Base-by-base conservation (phyloP, 108 stramenopile species). In the Phaeodactylum tricornutum region DNA sequence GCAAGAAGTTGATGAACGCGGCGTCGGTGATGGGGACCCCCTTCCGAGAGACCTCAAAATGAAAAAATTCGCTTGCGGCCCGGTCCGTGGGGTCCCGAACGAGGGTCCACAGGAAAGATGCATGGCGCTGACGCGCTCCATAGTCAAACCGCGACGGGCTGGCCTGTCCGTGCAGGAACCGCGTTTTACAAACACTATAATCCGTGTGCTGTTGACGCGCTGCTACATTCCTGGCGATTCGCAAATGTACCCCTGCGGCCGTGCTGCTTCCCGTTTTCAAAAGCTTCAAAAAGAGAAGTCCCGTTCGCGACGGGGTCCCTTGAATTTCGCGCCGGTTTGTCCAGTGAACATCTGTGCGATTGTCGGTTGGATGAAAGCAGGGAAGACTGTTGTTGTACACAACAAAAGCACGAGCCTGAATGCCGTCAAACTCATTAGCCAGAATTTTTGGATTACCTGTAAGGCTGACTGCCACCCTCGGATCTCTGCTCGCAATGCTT, bases 41-140 rank as follows among this genome's bases (percentile, higher is more conserved):
- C 33, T 12, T 8, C 16, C 69, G 45, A 16, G 69, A 58, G 2
- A 76, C 66, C 35, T 41, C 36, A 44, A 71, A 68, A 43, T 76
- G 69, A 47, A 64, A 71, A 41, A 67, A 76, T 8, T 52, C 45
- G 11, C 49, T 53, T 8, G 58, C 57, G 39, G 40, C 52, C 25
- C 74, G 66, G 33, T 1, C 7, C 23, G 62, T 58, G 2, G 74
- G 74, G 22, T 76, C 56, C 31, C 74, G 56, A 5, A 76, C 4
- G 43, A 76, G 29, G 6, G 68, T 60, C 66, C 66, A 76, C 21
- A 71, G 20, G 26, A 53, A 53, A 37, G 51, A 53, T 4, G 2
- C 7, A 17, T 43, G 7, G 3, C 16, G 31, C 7, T 9, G 25
- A 4, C 30, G 48, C 12, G 8, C 9, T 34, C 12, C 12, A 8